Evolutionary conservation across 2,329 filamentous ascomycete genomes (phyloP), one percentile per base, ranked within the genome.

Genomic region (Monilinia laxa): DNA sequence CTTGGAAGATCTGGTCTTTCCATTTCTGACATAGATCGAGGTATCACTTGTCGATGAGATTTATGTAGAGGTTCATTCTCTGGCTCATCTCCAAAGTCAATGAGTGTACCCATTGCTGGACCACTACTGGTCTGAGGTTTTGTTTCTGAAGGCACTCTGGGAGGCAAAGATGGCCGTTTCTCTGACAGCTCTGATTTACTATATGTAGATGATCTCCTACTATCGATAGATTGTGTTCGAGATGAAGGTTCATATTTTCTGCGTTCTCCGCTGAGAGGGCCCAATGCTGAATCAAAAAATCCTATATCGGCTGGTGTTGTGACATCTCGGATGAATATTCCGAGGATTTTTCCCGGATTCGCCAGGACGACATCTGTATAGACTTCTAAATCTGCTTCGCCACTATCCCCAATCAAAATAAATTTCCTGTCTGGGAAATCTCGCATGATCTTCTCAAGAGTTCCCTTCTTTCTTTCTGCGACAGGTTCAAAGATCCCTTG

Each of bases 401-500:
- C 95, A 73, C 93, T 97, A 76, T 99, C 95, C 11, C 95, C 95
- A 12, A 98, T 90, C 2, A 99, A 83, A 3, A 99, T 86, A 74
- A 99, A 99, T 73, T 87, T 92, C 55, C 95, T 84, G 60, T 93
- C 85, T 0, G 95, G 95, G 72, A 99, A 99, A 76, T 99, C 96
- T 64, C 84, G 83, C 74, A 98, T 83, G 35, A 99, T 90, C 72
- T 88, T 89, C 70, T 96, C 92, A 2, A 99, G 81, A 0, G 92
- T 93, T 0, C 90, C 88, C 77, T 93, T 94, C 80, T 99, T 99
- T 67, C 94, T 84, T 78, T 99, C 96, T 0, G 94, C 93, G 0
- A 97, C 95, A 12, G 95, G 95, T 78, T 99, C 95, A 73, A 99
- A 98, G 52, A 99, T 97, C 0, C 96, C 95, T 78, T 98, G 94